These are phyloP conservation scores for Mucor indicus DNA, from an alignment of 371 early-diverging fungal species.

Conservation along the genomic window DNA sequence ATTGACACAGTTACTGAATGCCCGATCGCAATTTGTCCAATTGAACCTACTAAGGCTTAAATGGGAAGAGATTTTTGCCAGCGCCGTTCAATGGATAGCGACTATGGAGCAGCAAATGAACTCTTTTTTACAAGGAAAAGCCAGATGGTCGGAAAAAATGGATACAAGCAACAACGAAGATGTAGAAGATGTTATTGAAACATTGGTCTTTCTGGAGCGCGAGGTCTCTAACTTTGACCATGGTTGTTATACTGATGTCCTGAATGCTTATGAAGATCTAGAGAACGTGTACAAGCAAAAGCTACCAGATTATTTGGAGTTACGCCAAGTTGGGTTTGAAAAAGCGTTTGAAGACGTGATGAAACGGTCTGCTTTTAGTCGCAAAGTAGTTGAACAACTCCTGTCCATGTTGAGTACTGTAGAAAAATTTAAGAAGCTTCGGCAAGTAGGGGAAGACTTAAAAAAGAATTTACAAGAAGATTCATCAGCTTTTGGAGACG, in stretches of 20 bases:
- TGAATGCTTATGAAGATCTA: conserved; percentile 48
- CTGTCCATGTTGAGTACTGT: conserved; percentile 34
- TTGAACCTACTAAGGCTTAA: conserved; percentile 30
- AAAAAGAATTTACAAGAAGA: conserved; percentile 21
- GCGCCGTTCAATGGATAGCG: conserved; percentile 41
- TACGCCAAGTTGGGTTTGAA: conserved; percentile 46
- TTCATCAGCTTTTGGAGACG: conserved; percentile 7
- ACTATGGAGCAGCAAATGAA: conserved; percentile 31
- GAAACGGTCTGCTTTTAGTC: conserved; percentile 39
- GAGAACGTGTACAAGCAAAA: conserved; percentile 20
- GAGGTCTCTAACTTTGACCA: conserved; percentile 42
- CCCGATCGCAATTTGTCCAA: conserved; percentile 29
- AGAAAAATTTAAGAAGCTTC: conserved; percentile 26
- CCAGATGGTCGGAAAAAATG: conserved; percentile 30
- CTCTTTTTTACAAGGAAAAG: conserved; percentile 28
- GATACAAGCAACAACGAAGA: conserved; percentile 12
- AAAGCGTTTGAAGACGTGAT: conserved; percentile 42
- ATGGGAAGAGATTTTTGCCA: conserved; percentile 47
- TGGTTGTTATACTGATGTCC: conserved; percentile 29
- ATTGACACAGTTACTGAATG: conserved; percentile 26
- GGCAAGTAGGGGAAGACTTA: conserved; percentile 35
- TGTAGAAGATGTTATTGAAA: conserved; percentile 35
- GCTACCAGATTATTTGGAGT: conserved; percentile 42
- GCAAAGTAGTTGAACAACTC: conserved; percentile 45
- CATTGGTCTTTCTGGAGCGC: conserved; percentile 27